A percentile compares a stretch with the other conserved stretches of the same genome.
These are phyloP conservation scores for Verbena officinalis DNA, from an alignment of 257 asterid genomes.

Conservation along the genomic window DNA sequence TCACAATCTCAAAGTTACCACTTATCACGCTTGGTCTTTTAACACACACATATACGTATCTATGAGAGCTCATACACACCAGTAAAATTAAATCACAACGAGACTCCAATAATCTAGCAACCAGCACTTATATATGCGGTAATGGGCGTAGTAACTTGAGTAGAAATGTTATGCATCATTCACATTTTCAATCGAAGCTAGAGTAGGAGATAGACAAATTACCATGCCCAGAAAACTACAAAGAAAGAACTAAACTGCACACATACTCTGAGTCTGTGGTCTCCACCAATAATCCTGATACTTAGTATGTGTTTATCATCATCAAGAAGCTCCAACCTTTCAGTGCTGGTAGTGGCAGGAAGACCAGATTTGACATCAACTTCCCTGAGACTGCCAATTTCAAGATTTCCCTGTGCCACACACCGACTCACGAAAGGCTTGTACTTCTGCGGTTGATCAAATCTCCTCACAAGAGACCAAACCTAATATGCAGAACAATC, in stretches of 20 bases:
- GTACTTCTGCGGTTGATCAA: constrained; percentile 84
- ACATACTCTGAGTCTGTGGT: constrained; percentile 74
- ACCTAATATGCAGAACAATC: constrained; percentile 47
- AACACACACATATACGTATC: not conserved
- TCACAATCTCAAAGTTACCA: not conserved
- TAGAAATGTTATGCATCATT: not conserved
- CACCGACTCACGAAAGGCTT: constrained; percentile 81
- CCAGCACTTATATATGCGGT: not conserved
- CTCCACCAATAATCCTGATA: constrained; percentile 78
- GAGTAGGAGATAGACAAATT: not conserved
- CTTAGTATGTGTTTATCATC: constrained; percentile 76
- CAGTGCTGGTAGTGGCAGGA: constrained; percentile 91
- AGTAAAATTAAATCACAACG: not conserved
- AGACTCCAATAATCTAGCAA: constrained; percentile 11
- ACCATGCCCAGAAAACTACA: not conserved
- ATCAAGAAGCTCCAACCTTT: constrained; percentile 81
- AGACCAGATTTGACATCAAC: constrained; percentile 84
- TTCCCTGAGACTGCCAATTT: constrained; percentile 77
- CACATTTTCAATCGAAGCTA: not conserved
- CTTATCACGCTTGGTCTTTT: not conserved
- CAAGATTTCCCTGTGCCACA: constrained; percentile 65
- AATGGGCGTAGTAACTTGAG: not conserved
- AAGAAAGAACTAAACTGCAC: not conserved
- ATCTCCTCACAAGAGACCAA: constrained; percentile 85
- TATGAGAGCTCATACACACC: not conserved